These are phyloP conservation scores for Torulaspora gathmanii DNA, from an alignment of 805 yeast species.

Conservation along the genomic window DNA sequence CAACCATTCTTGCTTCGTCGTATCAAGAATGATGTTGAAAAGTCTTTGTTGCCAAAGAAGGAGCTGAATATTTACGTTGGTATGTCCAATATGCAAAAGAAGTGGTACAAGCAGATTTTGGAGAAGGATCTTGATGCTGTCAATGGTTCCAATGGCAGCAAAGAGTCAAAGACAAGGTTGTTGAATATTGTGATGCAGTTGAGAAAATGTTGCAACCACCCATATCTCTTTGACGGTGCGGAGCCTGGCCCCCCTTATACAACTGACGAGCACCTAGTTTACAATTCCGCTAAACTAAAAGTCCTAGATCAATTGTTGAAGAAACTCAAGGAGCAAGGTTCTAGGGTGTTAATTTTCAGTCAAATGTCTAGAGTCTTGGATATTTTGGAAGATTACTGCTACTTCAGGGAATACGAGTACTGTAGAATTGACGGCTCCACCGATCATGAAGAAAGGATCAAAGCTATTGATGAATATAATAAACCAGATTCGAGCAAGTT, in stretches of 20 bases:
- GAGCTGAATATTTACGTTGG: conserved; percentile 70
- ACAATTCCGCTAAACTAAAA: conserved; percentile 65
- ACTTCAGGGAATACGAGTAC: conserved; percentile 61
- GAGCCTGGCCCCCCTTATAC: conserved; percentile 89
- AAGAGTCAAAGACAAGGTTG: conserved; percentile 70
- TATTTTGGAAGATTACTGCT: conserved; percentile 74
- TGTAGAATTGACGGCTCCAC: conserved; percentile 84
- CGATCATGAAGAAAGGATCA: conserved; percentile 69
- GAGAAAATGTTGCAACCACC: conserved; percentile 82
- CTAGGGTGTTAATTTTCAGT: conserved; percentile 72
- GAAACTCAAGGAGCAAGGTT: conserved; percentile 61
- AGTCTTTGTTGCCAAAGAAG: conserved; percentile 66
- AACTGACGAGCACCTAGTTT: conserved; percentile 77
- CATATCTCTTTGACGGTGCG: conserved; percentile 80
- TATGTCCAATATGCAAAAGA: conserved; percentile 74
- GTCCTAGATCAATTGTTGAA: conserved; percentile 64
- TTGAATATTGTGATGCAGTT: conserved; percentile 80
- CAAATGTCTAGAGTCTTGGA: conserved; percentile 83
- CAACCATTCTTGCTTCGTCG: conserved; percentile 73
- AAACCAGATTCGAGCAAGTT: conserved; percentile 69
- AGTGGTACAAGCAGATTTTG: conserved; percentile 69
- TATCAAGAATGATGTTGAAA: conserved; percentile 77
- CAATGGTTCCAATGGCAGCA: conserved; percentile 71
- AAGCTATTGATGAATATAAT: conserved; percentile 74
- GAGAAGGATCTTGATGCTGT: conserved; percentile 83